Evolutionary conservation across 495 filamentous ascomycete genomes (phyloP), one percentile per base, ranked within the genome.

Genomic region (Trichoderma reesei): DNA sequence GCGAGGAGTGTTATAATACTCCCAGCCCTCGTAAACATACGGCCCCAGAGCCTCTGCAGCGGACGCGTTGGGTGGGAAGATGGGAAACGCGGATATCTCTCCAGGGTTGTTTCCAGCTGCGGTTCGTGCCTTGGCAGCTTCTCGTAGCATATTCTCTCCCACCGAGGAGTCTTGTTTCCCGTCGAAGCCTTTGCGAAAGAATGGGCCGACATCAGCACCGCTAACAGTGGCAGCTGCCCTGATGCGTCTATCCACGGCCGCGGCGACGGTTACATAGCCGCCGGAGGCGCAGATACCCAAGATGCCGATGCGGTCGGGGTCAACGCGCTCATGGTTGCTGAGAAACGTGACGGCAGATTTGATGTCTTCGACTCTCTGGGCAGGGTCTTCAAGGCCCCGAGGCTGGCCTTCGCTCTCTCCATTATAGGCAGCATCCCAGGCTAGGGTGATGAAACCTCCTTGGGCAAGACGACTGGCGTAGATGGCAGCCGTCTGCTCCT

Each of bases 211-310:
- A 46, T 68, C 69, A 14, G 65, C 72, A 5, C 66, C 73, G 20
- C 68, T 70, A 4, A 71, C 34, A 9, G 75, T 75, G 1, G 72
- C 76, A 18, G 73, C 33, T 8, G 78, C 78, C 51, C 71, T 73
- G 63, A 80, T 75, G 20, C 78, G 72, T 5, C 33, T 9, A 59
- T 80, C 76, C 0, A 73, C 69, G 61, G 75, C 70, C 14, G 75
- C 71, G 0, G 76, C 74, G 59, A 61, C 73, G 4, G 68, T 60
- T 0, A 67, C 67, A 64, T 76, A 78, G 11, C 73, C 74, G 10
- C 75, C 75, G 5, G 70, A 70, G 70, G 56, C 77, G 65, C 76
- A 79, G 41, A 79, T 74, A 7, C 77, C 76, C 0, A 79, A 66
- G 3, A 68, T 73, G 10, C 77, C 77, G 42, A 79, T 78, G 3